phyloP scores from a whole-genome alignment of 345 rosid genomes.

The Ailanthus altissimus region DNA sequence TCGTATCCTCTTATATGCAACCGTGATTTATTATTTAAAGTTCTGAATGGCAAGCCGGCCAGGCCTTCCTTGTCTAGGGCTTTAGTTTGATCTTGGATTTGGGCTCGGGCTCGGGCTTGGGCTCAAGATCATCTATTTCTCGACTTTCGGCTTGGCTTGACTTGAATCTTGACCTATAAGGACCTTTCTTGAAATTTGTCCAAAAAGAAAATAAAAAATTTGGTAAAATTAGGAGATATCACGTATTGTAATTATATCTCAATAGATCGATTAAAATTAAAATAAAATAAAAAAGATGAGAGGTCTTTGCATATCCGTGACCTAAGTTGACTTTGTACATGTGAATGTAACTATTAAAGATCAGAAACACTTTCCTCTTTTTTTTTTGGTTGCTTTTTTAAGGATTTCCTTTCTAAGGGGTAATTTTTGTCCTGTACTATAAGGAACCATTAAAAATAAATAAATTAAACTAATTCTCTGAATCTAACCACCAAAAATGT shows the following conservation, averaged over 20 bases:
- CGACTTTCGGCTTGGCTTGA: no score
- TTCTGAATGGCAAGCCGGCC: no score
- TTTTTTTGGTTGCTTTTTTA: background rate
- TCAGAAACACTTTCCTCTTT: no score
- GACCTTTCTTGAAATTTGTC: background rate
- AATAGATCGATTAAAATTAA: background rate
- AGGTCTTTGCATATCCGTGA: slow-evolving; percentile 17
- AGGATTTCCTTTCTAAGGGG: slow-evolving; percentile 9
- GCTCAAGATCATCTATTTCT: no score
- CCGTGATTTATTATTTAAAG: no score
- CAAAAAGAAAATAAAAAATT: no score
- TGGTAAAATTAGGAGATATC: background rate
- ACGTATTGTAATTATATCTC: background rate
- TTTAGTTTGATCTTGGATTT: no score
- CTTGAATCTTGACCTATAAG: no score
- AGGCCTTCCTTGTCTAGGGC: no score
- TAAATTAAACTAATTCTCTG: background rate
- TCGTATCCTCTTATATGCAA: no score
- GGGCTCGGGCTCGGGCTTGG: no score
- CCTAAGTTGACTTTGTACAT: slow-evolving; percentile 33
- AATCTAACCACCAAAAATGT: background rate
- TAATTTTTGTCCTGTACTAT: background rate
- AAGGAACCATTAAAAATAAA: background rate
- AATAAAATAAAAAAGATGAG: background rate
- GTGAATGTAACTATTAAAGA: slow-evolving; percentile 20